phyloP scores from a whole-genome alignment of 306 rosid species.

The Alnus glutinosa region DNA sequence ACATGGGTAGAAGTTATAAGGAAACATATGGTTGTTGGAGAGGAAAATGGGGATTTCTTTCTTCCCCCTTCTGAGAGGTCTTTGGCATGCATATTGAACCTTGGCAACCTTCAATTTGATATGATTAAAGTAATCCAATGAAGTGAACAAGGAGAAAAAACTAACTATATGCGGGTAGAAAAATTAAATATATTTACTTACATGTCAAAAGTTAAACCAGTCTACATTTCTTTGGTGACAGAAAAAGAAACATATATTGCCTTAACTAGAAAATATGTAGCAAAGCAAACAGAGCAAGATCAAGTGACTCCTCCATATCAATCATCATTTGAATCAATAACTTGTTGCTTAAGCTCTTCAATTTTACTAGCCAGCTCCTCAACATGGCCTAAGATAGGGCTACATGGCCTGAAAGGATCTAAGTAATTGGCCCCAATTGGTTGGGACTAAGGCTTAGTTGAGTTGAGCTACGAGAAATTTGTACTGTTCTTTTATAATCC shows the following conservation, averaged over 20 bases:
- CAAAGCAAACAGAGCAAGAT: neutral
- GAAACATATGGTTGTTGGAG: too few species aligned
- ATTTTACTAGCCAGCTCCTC: constrained; percentile 68
- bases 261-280: neutral
- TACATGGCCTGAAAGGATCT: neutral
- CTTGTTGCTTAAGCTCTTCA: constrained; percentile 65
- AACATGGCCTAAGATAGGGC: too few species aligned
- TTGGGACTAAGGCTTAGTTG: neutral
- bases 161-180: neutral
- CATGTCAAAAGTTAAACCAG: neutral
- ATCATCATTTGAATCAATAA: constrained; percentile 60
- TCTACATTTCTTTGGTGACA: neutral
- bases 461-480: neutral
- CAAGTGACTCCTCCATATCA: constrained; percentile 16
- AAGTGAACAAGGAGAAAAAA: neutral
- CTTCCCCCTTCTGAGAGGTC: neutral
- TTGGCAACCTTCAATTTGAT: neutral
- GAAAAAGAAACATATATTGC: neutral
- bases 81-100: neutral
- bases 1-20: too few species aligned
- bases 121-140: neutral
- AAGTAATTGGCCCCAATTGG: neutral
- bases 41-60: neutral
- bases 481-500: neutral
- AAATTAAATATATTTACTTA: neutral